Evolutionary conservation across 192 early-diverging fungal species (phyloP).

Genomic region (Coemansia sp.): DNA sequence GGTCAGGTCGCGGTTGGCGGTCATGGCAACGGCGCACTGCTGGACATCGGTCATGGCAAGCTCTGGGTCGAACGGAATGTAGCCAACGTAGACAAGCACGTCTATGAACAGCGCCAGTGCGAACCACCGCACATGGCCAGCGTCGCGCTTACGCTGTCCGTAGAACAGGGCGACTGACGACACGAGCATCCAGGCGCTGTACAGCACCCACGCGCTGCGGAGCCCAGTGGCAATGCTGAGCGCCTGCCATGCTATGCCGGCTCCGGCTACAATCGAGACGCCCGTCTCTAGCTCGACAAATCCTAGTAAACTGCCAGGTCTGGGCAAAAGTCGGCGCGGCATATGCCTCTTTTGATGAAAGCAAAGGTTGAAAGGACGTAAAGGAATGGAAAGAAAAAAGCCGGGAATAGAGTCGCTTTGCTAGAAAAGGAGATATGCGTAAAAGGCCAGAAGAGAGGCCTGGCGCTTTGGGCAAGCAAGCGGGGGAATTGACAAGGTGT

Average conservation of each 20-base stretch:
- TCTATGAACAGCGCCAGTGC: constrained; percentile 28
- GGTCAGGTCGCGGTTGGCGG: constrained; percentile 28
- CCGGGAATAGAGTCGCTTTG: background rate
- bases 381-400: background rate
- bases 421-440: no score
- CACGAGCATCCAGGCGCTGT: constrained; percentile 42
- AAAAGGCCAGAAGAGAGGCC: no score
- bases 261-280: constrained; percentile 2
- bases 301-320: constrained; percentile 20
- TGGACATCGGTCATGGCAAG: constrained; percentile 31
- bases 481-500: background rate
- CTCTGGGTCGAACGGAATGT: constrained; percentile 22
- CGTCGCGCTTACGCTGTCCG: constrained; percentile 36
- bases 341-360: constrained; percentile 1
- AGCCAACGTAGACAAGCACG: constrained; percentile 14
- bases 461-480: background rate
- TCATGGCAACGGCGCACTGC: constrained; percentile 36
- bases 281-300: constrained; percentile 22
- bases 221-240: constrained; percentile 13
- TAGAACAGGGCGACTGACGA: constrained; percentile 42
- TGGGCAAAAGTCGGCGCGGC: constrained; percentile 25
- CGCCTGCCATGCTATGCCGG: constrained; percentile 20
- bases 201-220: constrained; percentile 30
- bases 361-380: background rate
- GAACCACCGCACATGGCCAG: constrained; percentile 46